Evolutionary conservation across 176 grass and related monocot species (phyloP).

Genomic region (maize (Zea mays)): Zm-B73-REFERENCE-NAM-5.0 NC_050096.1:299597001-299597500

Average conservation of each 20-base stretch:
- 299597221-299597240: not conserved
- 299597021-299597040: conserved; percentile 74
- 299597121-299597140: not conserved
- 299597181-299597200: conserved; percentile 70
- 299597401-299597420: too few relatives aligned
- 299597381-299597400: too few relatives aligned
- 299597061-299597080: not conserved
- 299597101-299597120: too few relatives aligned
- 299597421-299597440: too few relatives aligned
- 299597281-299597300: not conserved
- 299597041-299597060: conserved; percentile 31
- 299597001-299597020: conserved; percentile 56
- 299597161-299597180: conserved; percentile 48
- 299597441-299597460: too few relatives aligned
- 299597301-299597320: too few relatives aligned
- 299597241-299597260: not conserved
- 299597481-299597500: too few relatives aligned
- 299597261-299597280: too few relatives aligned
- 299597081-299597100: not conserved
- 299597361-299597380: too few relatives aligned
- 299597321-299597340: too few relatives aligned
- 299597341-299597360: too few relatives aligned
- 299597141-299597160: conserved; percentile 8
- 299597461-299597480: too few relatives aligned
- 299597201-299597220: conserved; percentile 41